phyloP scores from a whole-genome alignment of 2,329 filamentous ascomycete species.

The Fusarium camptoceras region DNA sequence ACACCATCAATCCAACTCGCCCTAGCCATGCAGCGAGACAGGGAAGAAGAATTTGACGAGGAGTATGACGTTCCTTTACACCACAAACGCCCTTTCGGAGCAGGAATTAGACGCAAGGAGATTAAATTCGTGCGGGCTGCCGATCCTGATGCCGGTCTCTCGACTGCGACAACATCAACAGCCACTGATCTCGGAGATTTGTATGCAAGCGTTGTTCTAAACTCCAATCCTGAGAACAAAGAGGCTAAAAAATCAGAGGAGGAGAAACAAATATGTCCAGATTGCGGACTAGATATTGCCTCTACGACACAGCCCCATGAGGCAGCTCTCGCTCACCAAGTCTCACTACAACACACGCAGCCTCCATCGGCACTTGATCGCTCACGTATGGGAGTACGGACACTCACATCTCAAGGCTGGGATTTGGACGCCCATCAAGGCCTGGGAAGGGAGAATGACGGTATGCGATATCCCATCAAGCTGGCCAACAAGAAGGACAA shows the following conservation, averaged over 20 bases:
- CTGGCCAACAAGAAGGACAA: constrained; percentile 77
- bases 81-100: constrained; percentile 65
- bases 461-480: constrained; percentile 82
- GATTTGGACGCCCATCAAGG: constrained; percentile 79
- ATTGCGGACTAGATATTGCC: constrained; percentile 54
- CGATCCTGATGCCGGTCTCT: constrained; percentile 49
- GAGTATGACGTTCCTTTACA: constrained; percentile 65
- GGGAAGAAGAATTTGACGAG: constrained; percentile 41
- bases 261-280: constrained; percentile 47
- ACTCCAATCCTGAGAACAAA: constrained; percentile 37
- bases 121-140: constrained; percentile 70
- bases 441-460: constrained; percentile 76
- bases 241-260: constrained; percentile 20
- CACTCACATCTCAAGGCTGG: constrained; percentile 77
- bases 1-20: not conserved
- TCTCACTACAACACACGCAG: constrained; percentile 75
- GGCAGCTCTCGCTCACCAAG: constrained; percentile 76
- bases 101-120: constrained; percentile 64
- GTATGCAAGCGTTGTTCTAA: constrained; percentile 75
- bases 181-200: constrained; percentile 60
- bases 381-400: constrained; percentile 74
- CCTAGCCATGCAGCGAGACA: constrained; percentile 45
- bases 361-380: constrained; percentile 79
- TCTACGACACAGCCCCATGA: constrained; percentile 61
- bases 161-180: constrained; percentile 33